phyloP scores from a whole-genome alignment of 208 protist species.

The Trichomonas vaginalis region DNA sequence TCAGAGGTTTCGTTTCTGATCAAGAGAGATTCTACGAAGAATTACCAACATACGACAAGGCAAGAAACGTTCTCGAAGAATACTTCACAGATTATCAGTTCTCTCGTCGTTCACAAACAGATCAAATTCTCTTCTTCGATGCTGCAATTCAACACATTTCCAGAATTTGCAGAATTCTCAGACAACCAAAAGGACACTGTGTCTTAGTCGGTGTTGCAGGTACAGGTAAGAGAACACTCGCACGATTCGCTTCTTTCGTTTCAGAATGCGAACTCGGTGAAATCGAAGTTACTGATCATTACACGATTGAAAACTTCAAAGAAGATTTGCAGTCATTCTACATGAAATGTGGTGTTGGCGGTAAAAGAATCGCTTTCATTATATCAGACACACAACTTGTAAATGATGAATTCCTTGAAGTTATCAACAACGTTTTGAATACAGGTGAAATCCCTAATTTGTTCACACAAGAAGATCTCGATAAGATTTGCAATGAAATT shows the following conservation, averaged over 20 bases:
- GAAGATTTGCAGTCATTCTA: constrained; percentile 40
- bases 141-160: constrained; percentile 77
- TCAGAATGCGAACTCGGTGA: constrained; percentile 34
- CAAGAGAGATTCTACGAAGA: constrained; percentile 36
- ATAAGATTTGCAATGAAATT: constrained; percentile 55
- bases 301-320: constrained; percentile 54
- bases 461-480: constrained; percentile 71
- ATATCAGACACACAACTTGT: constrained; percentile 78
- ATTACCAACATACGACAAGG: constrained; percentile 23
- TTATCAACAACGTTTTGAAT: constrained; percentile 90
- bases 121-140: constrained; percentile 91
- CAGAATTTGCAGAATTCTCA: constrained; percentile 75
- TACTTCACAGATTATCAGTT: constrained; percentile 73
- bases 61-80: constrained; percentile 38
- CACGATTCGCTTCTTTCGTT: constrained; percentile 71
- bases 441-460: constrained; percentile 83
- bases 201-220: constrained; percentile 83
- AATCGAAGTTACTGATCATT: constrained; percentile 34
- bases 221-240: constrained; percentile 76
- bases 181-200: constrained; percentile 74
- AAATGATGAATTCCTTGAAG: constrained; percentile 76
- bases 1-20: constrained; percentile 15
- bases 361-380: constrained; percentile 73
- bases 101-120: constrained; percentile 58
- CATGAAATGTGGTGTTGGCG: constrained; percentile 56